Conservation (phyloP, 2,329 filamentous ascomycete species). For the Cladosporium sp. region DNA sequence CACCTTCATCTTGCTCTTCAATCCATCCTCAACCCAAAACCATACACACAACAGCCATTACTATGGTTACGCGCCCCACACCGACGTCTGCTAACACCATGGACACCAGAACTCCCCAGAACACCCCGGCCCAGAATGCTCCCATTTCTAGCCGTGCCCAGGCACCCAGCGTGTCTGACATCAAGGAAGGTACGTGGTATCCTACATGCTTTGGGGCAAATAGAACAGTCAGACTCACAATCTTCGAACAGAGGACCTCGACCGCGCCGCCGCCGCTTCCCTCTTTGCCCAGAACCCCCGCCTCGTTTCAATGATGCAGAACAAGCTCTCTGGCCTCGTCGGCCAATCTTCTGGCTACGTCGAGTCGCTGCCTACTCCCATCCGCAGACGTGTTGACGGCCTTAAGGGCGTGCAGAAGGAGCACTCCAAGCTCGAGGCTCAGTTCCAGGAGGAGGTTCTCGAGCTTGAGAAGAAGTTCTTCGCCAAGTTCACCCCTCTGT, state of each 20-base stretch:
- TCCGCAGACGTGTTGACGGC: slow-evolving; percentile 90
- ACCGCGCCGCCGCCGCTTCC: slow-evolving; percentile 81
- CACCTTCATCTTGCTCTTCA: background rate
- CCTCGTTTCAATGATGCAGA: slow-evolving; percentile 96
- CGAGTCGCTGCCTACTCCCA: slow-evolving; percentile 85
- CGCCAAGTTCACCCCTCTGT: slow-evolving; percentile 95
- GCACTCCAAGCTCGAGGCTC: slow-evolving; percentile 94
- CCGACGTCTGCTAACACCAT: slow-evolving; percentile 32
- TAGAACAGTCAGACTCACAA: slow-evolving; percentile 23
- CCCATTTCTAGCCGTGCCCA: slow-evolving; percentile 97
- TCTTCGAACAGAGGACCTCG: slow-evolving; percentile 74
- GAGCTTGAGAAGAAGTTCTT: slow-evolving; percentile 99
- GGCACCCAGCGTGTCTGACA: slow-evolving; percentile 89
- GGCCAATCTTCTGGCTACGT: slow-evolving; percentile 97
- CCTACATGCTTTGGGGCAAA: background rate
- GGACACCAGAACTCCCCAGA: slow-evolving; percentile 82
- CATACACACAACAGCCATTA: background rate
- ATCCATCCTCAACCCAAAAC: background rate
- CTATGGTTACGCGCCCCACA: slow-evolving; percentile 14
- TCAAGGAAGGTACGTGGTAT: slow-evolving; percentile 82
- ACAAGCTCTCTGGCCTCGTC: slow-evolving; percentile 88
- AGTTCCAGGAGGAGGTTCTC: slow-evolving; percentile 98
- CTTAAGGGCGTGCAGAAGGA: slow-evolving; percentile 98
- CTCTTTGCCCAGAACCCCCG: slow-evolving; percentile 95
- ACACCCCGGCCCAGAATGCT: slow-evolving; percentile 92